A percentile compares a stretch with the other conserved stretches of the same genome.
Conservation (phyloP, 495 filamentous ascomycete species). For the Lasiosphaeria ovina region DNA sequence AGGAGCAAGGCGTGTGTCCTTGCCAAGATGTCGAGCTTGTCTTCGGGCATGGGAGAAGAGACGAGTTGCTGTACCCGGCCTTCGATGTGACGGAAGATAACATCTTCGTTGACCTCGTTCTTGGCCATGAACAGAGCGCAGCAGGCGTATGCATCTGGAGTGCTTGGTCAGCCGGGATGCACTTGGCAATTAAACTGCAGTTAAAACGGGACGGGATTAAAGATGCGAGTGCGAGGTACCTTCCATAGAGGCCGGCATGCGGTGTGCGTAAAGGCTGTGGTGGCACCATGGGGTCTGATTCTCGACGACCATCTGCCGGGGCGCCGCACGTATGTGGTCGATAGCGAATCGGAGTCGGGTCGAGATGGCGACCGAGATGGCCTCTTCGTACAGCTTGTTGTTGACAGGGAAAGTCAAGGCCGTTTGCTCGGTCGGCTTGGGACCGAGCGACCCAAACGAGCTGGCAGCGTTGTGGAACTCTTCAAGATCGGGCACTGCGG, state of each 20-base stretch:
- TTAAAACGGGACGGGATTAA: neutral
- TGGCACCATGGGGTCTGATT: conserved; percentile 52
- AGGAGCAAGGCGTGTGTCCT: conserved; percentile 46
- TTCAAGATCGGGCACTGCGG: no score
- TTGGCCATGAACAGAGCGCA: conserved; percentile 51
- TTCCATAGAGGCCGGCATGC: conserved; percentile 50
- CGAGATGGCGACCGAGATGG: conserved; percentile 21
- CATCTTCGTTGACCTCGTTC: conserved; percentile 40
- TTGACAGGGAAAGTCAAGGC: neutral
- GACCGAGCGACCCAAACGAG: no score
- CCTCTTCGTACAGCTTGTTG: neutral
- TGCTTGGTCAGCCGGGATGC: neutral
- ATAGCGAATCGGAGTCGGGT: conserved; percentile 46
- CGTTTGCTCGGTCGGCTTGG: neutral
- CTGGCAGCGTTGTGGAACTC: no score
- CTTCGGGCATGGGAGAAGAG: conserved; percentile 30
- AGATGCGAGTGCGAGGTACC: conserved; percentile 28
- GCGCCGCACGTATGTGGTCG: conserved; percentile 39
- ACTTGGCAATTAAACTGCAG: neutral
- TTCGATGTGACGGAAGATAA: conserved; percentile 45
- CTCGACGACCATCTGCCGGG: conserved; percentile 47
- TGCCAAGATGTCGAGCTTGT: conserved; percentile 30
- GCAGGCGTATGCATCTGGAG: conserved; percentile 46
- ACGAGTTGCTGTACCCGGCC: conserved; percentile 38
- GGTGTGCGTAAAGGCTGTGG: conserved; percentile 41